Evolutionary conservation across 768 basidiomycete species (phyloP).

Genomic region (Serendipita sp.): DNA sequence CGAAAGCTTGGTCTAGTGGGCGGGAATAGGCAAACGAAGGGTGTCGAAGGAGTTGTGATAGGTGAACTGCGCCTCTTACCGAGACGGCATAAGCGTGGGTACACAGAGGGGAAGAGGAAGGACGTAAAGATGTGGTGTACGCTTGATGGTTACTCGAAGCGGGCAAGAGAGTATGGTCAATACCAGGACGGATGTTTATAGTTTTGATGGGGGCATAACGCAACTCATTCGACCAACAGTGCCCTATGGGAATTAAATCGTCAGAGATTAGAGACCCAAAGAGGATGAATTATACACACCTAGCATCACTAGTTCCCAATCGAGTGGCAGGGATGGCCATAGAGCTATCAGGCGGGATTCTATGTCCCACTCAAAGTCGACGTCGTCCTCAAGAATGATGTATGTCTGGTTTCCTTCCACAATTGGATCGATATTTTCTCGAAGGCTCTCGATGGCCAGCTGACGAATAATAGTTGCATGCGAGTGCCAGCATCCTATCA

Average conservation of each 20-base stretch:
- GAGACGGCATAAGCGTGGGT: conserved; percentile 60
- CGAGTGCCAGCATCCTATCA: conserved; percentile 59
- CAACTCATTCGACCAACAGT: conserved; percentile 65
- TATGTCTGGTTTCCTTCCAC: conserved; percentile 21
- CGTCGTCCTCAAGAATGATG: conserved; percentile 60
- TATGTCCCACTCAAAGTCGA: conserved; percentile 59
- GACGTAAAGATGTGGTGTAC: conserved; percentile 27
- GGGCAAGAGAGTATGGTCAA: not conserved
- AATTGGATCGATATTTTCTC: conserved; percentile 8
- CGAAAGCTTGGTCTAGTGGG: conserved; percentile 55
- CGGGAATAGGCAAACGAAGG: conserved; percentile 62
- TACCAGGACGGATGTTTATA: too few relatives aligned
- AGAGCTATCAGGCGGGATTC: conserved; percentile 20
- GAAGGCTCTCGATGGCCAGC: conserved; percentile 21
- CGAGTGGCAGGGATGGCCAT: conserved; percentile 31
- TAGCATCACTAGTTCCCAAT: conserved; percentile 62
- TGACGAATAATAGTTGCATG: conserved; percentile 37
- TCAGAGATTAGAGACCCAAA: conserved; percentile 3
- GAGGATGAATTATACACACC: conserved; percentile 22
- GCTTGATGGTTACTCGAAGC: not conserved
- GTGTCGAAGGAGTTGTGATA: conserved; percentile 40
- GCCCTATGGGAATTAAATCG: conserved; percentile 28
- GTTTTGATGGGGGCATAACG: not conserved
- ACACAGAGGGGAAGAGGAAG: conserved; percentile 46
- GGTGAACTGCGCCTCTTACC: conserved; percentile 37